These are phyloP conservation scores for Epichloe brachyelytri DNA, from an alignment of 2,329 filamentous ascomycete species.

Conservation along the genomic window DNA sequence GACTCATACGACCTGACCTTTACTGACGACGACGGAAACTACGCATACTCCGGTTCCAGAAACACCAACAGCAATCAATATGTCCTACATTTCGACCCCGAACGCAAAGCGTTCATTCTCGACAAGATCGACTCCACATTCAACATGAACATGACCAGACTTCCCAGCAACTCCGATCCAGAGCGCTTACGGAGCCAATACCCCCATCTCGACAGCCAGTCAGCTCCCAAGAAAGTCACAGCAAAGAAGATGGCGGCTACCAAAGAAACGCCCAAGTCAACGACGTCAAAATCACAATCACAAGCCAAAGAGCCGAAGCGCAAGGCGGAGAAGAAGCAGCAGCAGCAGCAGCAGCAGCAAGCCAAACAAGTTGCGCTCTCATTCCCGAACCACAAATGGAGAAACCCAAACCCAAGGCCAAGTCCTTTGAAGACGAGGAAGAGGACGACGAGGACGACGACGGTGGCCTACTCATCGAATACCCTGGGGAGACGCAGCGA, in stretches of 20 bases:
- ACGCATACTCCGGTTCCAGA: slow-evolving; percentile 47
- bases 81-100: slow-evolving; percentile 63
- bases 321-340: slow-evolving; percentile 22
- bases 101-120: slow-evolving; percentile 63
- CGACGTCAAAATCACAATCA: slow-evolving; percentile 1
- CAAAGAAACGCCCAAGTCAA: slow-evolving; percentile 11
- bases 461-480: slow-evolving; percentile 45
- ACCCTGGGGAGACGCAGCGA: slow-evolving; percentile 35
- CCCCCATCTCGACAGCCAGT: slow-evolving; percentile 43
- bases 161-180: slow-evolving; percentile 50
- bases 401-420: slow-evolving; percentile 16
- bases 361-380: slow-evolving; percentile 24
- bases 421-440: slow-evolving; percentile 29
- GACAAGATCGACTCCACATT: slow-evolving; percentile 73
- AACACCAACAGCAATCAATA: slow-evolving; percentile 44
- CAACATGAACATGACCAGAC: slow-evolving; percentile 71
- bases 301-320: slow-evolving; percentile 12
- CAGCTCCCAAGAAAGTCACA: slow-evolving; percentile 13
- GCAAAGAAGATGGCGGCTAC: slow-evolving; percentile 13
- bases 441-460: slow-evolving; percentile 44
- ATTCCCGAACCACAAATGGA: slow-evolving; percentile 17
- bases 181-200: slow-evolving; percentile 53
- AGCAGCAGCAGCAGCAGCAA: slow-evolving; percentile 17
- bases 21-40: slow-evolving; percentile 41
- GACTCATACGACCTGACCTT: slow-evolving; percentile 44